Percentiles rank a stretch among this genome's conserved stretches.
These are phyloP conservation scores for Ophiocordyceps camponoti-floridani DNA, from an alignment of 2,329 filamentous ascomycete genomes.

Conservation along the genomic window DNA sequence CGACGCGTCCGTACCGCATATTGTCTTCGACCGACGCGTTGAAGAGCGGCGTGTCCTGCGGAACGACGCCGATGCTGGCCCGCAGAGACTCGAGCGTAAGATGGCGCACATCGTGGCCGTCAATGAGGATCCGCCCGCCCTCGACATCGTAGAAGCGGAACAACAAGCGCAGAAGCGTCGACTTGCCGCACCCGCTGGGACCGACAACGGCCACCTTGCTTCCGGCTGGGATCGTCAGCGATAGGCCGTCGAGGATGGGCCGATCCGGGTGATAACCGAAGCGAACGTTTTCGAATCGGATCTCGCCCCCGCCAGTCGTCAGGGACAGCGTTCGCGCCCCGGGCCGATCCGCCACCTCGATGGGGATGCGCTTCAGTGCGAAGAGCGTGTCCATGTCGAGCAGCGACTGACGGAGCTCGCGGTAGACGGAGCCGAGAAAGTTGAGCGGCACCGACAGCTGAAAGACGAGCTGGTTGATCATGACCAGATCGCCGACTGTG, in stretches of 20 bases:
- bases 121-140: slow-evolving; percentile 68
- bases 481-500: slow-evolving; percentile 89
- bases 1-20: slow-evolving; percentile 77
- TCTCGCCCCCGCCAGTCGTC: slow-evolving; percentile 65
- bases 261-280: slow-evolving; percentile 84
- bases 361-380: slow-evolving; percentile 91
- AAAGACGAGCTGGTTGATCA: slow-evolving; percentile 98
- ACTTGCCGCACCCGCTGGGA: slow-evolving; percentile 90
- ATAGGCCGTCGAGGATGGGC: slow-evolving; percentile 72
- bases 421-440: slow-evolving; percentile 94
- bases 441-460: slow-evolving; percentile 93
- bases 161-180: slow-evolving; percentile 73
- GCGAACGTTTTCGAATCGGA: slow-evolving; percentile 83
- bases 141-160: slow-evolving; percentile 93
- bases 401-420: slow-evolving; percentile 83
- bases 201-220: slow-evolving; percentile 94
- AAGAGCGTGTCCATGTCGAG: slow-evolving; percentile 98
- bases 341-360: slow-evolving; percentile 62
- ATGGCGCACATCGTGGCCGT: slow-evolving; percentile 78
- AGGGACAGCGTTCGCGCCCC: slow-evolving; percentile 58
- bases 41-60: slow-evolving; percentile 92
- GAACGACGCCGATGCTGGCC: slow-evolving; percentile 79
- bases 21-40: slow-evolving; percentile 95
- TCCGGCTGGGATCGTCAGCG: slow-evolving; percentile 78
- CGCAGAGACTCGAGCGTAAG: slow-evolving; percentile 71